These are phyloP conservation scores for Aspergillus jensenii DNA, from an alignment of 2,329 filamentous ascomycete species.

Conservation along the genomic window DNA sequence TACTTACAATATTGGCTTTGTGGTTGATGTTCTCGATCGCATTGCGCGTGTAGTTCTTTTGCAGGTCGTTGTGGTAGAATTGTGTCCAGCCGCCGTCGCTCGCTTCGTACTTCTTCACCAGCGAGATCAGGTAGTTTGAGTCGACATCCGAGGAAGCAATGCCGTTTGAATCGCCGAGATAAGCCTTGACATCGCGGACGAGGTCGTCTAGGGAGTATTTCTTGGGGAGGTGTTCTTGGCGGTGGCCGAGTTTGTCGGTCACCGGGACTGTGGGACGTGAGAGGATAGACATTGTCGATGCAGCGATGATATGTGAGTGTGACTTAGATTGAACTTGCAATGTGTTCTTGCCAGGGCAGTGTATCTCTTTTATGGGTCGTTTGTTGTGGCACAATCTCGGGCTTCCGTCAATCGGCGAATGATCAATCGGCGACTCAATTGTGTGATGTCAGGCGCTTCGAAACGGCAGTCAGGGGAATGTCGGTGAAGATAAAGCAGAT, in stretches of 20 bases:
- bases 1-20: conserved; percentile 32
- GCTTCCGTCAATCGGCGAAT: neutral
- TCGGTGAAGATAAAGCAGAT: neutral
- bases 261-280: neutral
- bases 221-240: neutral
- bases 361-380: too few relatives aligned
- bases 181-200: conserved; percentile 27
- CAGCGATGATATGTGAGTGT: neutral
- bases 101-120: conserved; percentile 28
- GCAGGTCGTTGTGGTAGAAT: conserved; percentile 30
- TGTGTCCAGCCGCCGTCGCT: conserved; percentile 29
- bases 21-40: conserved; percentile 33
- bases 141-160: conserved; percentile 29
- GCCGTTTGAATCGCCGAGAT: conserved; percentile 26
- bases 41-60: conserved; percentile 35
- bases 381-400: too few relatives aligned
- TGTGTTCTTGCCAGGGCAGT: too few relatives aligned
- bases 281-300: neutral
- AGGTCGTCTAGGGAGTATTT: conserved; percentile 17
- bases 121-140: conserved; percentile 24
- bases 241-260: neutral
- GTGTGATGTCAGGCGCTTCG: neutral
- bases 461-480: neutral
- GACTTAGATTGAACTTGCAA: neutral
- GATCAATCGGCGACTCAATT: neutral